phyloP scores from a whole-genome alignment of 1,284 basidiomycete species.

The Pascua sp. region DNA sequence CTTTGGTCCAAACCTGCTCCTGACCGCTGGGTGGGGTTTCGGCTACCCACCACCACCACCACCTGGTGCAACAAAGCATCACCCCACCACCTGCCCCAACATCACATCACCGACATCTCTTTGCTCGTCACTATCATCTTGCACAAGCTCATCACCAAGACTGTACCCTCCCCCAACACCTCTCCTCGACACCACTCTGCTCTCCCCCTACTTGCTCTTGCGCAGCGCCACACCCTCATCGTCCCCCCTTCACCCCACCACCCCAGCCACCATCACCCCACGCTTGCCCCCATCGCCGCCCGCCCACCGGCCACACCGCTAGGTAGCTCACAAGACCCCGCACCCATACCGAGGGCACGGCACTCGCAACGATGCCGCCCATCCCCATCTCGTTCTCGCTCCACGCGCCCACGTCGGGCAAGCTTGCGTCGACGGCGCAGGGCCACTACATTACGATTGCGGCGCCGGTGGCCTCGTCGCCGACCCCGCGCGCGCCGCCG shows the following conservation, averaged over 20 bases:
- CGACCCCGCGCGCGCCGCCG: neutral
- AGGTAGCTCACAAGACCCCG: too few species aligned
- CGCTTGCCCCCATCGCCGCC: neutral
- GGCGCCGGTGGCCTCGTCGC: too few species aligned
- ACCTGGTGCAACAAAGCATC: neutral
- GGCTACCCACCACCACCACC: neutral
- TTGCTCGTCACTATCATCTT: neutral
- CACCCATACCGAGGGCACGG: neutral
- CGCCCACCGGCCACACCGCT: too few species aligned
- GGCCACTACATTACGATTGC: too few species aligned
- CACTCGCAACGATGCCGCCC: constrained; percentile 20
- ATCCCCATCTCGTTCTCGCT: constrained; percentile 21
- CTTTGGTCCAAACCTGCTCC: neutral
- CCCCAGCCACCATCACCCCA: neutral
- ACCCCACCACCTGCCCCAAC: neutral
- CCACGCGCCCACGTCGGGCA: constrained; percentile 1
- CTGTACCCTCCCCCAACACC: too few species aligned
- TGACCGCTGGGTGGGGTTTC: neutral
- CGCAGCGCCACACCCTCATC: neutral
- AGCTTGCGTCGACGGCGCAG: too few species aligned
- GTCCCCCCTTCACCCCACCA: neutral
- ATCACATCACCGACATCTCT: neutral
- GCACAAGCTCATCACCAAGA: too few species aligned
- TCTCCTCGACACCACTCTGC: neutral
- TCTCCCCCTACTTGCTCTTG: neutral